phyloP scores from a whole-genome alignment of 1,284 basidiomycete genomes.

The Prillingera fragicola region DNA sequence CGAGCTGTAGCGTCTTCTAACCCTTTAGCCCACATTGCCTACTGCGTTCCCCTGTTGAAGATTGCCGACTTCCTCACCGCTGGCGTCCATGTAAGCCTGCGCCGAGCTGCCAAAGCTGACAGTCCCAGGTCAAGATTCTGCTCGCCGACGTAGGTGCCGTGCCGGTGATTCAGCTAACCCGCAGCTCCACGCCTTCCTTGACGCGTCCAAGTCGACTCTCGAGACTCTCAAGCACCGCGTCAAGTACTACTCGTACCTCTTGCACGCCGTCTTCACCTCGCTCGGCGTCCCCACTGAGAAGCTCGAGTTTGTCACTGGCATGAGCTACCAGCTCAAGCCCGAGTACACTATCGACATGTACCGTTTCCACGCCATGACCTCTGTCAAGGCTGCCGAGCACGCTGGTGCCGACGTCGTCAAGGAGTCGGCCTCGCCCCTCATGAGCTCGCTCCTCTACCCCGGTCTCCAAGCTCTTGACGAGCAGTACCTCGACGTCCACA shows the following conservation, averaged over 20 bases:
- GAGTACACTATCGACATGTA: constrained; percentile 97
- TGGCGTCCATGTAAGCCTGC: constrained; percentile 67
- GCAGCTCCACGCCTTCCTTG: constrained; percentile 96
- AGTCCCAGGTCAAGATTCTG: constrained; percentile 69
- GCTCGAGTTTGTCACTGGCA: constrained; percentile 77
- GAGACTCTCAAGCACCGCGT: constrained; percentile 85
- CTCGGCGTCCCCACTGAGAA: constrained; percentile 86
- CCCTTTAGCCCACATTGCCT: constrained; percentile 81
- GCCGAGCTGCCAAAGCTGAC: neutral
- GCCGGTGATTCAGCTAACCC: neutral
- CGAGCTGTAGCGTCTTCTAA: constrained; percentile 6
- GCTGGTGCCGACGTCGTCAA: constrained; percentile 99
- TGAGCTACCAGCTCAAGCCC: constrained; percentile 73
- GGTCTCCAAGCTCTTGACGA: constrained; percentile 96
- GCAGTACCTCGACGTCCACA: constrained; percentile 90
- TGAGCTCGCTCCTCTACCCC: constrained; percentile 91
- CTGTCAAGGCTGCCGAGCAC: constrained; percentile 95
- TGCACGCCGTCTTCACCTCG: constrained; percentile 74
- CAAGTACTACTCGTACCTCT: constrained; percentile 80
- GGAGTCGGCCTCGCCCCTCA: constrained; percentile 84
- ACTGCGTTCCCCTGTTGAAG: constrained; percentile 92
- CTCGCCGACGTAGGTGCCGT: constrained; percentile 49
- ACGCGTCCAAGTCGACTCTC: constrained; percentile 95
- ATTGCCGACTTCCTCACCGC: constrained; percentile 94
- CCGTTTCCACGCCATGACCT: constrained; percentile 76